A percentile compares a stretch with the other conserved stretches of the same genome.
These are phyloP conservation scores for Boeremia lycopersici DNA, from an alignment of 2,329 filamentous ascomycete species.

Conservation along the genomic window DNA sequence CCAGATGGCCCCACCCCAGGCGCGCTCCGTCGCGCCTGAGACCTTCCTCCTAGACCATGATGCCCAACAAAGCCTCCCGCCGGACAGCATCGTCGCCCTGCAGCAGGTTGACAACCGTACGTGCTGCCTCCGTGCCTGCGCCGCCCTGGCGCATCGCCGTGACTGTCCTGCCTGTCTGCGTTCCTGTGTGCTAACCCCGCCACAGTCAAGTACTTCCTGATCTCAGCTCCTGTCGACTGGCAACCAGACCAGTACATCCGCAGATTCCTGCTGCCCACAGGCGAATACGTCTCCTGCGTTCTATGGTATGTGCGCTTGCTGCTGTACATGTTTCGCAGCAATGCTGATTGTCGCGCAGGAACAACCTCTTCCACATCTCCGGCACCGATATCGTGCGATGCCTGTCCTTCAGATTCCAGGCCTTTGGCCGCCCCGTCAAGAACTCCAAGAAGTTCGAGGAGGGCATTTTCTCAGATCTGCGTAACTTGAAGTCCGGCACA, in stretches of 20 bases:
- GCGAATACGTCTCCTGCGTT: constrained; percentile 98
- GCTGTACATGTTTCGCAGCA: neutral
- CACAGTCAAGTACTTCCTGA: constrained; percentile 98
- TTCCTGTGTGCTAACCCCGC: constrained; percentile 37
- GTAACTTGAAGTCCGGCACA: constrained; percentile 97
- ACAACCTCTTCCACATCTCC: constrained; percentile 98
- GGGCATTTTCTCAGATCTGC: constrained; percentile 97
- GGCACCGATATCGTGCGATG: constrained; percentile 99
- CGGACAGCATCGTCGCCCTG: constrained; percentile 94
- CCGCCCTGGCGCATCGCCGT: constrained; percentile 21
- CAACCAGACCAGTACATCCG: constrained; percentile 95
- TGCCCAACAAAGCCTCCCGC: constrained; percentile 92
- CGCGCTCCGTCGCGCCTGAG: constrained; percentile 76
- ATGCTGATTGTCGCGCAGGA: constrained; percentile 62
- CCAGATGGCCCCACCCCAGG: constrained; percentile 85
- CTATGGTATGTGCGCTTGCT: constrained; percentile 67
- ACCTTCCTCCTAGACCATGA: constrained; percentile 98
- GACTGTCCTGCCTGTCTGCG: constrained; percentile 1
- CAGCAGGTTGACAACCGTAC: constrained; percentile 97
- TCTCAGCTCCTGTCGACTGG: constrained; percentile 98
- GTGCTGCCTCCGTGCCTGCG: constrained; percentile 47
- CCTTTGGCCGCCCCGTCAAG: constrained; percentile 96
- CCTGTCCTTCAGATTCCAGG: constrained; percentile 96
- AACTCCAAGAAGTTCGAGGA: constrained; percentile 99
- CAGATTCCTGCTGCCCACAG: constrained; percentile 91